Percentiles rank a stretch among this genome's conserved stretches.
Conservation (phyloP, 75 land plant genomes). For the Adiantum capillusveneris region DNA sequence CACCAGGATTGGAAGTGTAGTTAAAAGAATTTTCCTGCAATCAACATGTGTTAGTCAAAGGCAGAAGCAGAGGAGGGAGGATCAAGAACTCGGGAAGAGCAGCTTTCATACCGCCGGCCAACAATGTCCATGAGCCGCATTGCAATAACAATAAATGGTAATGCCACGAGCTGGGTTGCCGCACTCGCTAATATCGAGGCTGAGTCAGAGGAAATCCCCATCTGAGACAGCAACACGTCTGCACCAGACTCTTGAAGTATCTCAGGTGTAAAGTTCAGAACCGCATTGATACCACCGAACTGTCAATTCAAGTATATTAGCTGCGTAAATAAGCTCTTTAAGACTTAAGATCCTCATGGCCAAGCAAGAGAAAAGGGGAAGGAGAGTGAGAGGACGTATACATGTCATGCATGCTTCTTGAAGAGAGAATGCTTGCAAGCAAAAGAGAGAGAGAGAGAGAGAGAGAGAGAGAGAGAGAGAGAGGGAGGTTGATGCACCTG, state of each 20-base stretch:
- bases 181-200: conserved; percentile 79
- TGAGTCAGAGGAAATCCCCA: conserved; percentile 64
- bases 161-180: conserved; percentile 61
- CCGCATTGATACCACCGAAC: conserved; percentile 94
- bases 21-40: conserved; percentile 58
- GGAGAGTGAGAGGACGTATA: too few relatives aligned
- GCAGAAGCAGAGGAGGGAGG: background rate
- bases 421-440: too few relatives aligned
- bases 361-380: too few relatives aligned
- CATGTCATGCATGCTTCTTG: too few relatives aligned
- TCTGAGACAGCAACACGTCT: conserved; percentile 43
- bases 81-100: background rate
- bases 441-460: too few relatives aligned
- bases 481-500: conserved; percentile 44
- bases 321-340: too few relatives aligned
- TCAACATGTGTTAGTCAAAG: background rate
- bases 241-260: conserved; percentile 91
- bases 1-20: conserved; percentile 63
- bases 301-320: too few relatives aligned
- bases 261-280: conserved; percentile 87
- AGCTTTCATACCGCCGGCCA: conserved; percentile 82
- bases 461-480: too few relatives aligned
- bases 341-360: too few relatives aligned
- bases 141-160: conserved; percentile 75
- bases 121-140: conserved; percentile 85